Evolutionary conservation across 2,329 filamentous ascomycete species (phyloP), one percentile per base, ranked within the genome.

Genomic region (Coniosporium tulheliwenetii): DNA sequence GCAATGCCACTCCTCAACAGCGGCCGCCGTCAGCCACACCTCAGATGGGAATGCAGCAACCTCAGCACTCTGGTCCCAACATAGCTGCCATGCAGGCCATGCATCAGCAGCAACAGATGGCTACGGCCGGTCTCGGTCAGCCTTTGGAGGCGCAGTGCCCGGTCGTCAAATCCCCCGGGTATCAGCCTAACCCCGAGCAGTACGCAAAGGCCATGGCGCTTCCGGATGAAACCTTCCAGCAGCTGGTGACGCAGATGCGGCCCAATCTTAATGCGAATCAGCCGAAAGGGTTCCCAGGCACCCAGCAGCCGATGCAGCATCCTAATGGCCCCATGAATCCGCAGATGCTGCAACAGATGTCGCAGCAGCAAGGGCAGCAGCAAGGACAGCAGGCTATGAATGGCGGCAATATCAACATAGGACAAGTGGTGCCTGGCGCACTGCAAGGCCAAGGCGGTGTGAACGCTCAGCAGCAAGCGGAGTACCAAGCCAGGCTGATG

Each of bases 271-370:
- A 26, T 26, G 19, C 7, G 19, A 26, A 26, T 26, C 19, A 26
- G 19, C 19, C 19, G 19, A 26, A 26, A 26, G 19, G 19, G 19
- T 26, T 26, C 19, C 19, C 55, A 48, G 50, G 54, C 45, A 48
- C 59, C 41, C 59, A 66, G 44, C 64, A 56, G 45, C 55, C 43
- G 42, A 51, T 34, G 45, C 51, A 15, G 40, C 56, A 26, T 26
- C 19, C 19, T 26, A 26, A 26, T 26, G 19, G 19, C 19, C 19
- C 19, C 26, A 41, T 45, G 40, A 41, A 44, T n/a, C 43, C 43
- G 9, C 44, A 45, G 38, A 42, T 44, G 45, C 40, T 37, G 13
- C 29, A 29, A 10, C 38, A 39, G 26, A 36, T 26, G 10, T 10
- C 10, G n/a, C 26, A 30, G 10, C 42, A 42, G 19, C 19, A 26